These are phyloP conservation scores for Coniosporium apollinis DNA, from an alignment of 495 filamentous ascomycete species.

Conservation along the genomic window DNA sequence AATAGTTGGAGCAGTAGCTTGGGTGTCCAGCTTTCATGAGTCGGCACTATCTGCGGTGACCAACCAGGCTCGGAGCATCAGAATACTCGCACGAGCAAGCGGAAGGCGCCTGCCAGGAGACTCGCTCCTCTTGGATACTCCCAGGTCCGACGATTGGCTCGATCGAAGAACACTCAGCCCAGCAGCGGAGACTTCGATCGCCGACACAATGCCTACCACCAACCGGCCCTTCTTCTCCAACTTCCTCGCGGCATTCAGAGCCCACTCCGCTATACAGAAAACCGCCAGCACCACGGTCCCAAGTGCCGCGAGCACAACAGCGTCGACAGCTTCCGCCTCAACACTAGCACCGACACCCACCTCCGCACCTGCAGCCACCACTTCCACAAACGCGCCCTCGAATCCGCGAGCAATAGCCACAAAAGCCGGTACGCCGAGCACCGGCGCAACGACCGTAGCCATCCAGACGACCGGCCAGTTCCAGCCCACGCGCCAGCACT, in stretches of 20 bases:
- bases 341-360: slow-evolving; percentile 24
- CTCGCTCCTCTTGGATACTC: too few species aligned
- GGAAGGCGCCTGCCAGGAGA: too few species aligned
- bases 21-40: too few species aligned
- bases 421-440: slow-evolving; percentile 4
- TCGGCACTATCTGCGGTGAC: too few species aligned
- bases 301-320: slow-evolving; percentile 18
- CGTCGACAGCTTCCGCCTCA: slow-evolving; percentile 21
- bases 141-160: too few species aligned
- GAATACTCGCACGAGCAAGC: too few species aligned
- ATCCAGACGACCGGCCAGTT: slow-evolving; percentile 5
- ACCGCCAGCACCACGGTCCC: slow-evolving; percentile 21
- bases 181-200: slow-evolving; percentile 17
- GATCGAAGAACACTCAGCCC: too few species aligned
- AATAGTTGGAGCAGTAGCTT: too few species aligned
- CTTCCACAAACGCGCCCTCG: slow-evolving; percentile 8
- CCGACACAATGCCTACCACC: slow-evolving; percentile 46
- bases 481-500: slow-evolving; percentile 12
- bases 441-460: slow-evolving; percentile 7
- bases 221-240: slow-evolving; percentile 74
- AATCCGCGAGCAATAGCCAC: slow-evolving; percentile 8
- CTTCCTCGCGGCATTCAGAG: slow-evolving; percentile 71
- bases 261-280: slow-evolving; percentile 29
- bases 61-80: too few species aligned
- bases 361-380: slow-evolving; percentile 9